Evolutionary conservation across 2,329 filamentous ascomycete species (phyloP).

Genomic region (Neophaeococcomyces mojaviensis): DNA sequence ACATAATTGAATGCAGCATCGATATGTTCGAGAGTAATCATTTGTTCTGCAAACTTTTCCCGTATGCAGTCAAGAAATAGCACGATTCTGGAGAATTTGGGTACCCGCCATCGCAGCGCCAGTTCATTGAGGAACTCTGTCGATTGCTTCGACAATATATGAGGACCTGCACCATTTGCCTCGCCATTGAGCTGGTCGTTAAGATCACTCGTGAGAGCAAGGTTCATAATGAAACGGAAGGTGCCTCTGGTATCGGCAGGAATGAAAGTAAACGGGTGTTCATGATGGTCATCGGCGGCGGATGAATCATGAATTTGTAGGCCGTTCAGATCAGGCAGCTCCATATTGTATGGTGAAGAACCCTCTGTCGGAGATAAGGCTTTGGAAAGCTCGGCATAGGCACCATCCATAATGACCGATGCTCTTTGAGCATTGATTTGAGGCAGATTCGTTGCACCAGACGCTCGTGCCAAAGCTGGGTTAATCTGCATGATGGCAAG

Average conservation of each 20-base stretch:
- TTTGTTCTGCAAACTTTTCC: slow-evolving; percentile 76
- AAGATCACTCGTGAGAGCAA: slow-evolving; percentile 60
- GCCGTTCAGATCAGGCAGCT: slow-evolving; percentile 61
- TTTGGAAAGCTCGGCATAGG: slow-evolving; percentile 40
- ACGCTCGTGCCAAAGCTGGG: slow-evolving; percentile 74
- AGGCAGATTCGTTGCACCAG: slow-evolving; percentile 53
- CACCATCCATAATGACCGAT: slow-evolving; percentile 32
- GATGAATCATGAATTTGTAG: slow-evolving; percentile 43
- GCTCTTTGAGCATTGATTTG: slow-evolving; percentile 43
- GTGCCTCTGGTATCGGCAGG: slow-evolving; percentile 74
- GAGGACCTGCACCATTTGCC: slow-evolving; percentile 34
- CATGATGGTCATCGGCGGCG: slow-evolving; percentile 33
- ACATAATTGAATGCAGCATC: slow-evolving; percentile 76
- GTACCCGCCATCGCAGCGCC: slow-evolving; percentile 80
- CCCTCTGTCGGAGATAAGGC: slow-evolving; percentile 37
- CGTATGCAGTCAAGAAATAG: slow-evolving; percentile 76
- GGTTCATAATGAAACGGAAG: slow-evolving; percentile 74
- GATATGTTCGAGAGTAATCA: slow-evolving; percentile 71
- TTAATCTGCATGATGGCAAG: slow-evolving; percentile 79
- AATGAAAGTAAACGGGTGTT: slow-evolving; percentile 74
- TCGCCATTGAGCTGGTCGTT: slow-evolving; percentile 47
- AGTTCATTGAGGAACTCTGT: slow-evolving; percentile 78
- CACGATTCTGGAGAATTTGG: slow-evolving; percentile 70
- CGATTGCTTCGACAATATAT: slow-evolving; percentile 64
- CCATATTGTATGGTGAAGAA: slow-evolving; percentile 50